Conservation (phyloP, 768 basidiomycete genomes). For the Coprinopsis cinerea region DNA sequence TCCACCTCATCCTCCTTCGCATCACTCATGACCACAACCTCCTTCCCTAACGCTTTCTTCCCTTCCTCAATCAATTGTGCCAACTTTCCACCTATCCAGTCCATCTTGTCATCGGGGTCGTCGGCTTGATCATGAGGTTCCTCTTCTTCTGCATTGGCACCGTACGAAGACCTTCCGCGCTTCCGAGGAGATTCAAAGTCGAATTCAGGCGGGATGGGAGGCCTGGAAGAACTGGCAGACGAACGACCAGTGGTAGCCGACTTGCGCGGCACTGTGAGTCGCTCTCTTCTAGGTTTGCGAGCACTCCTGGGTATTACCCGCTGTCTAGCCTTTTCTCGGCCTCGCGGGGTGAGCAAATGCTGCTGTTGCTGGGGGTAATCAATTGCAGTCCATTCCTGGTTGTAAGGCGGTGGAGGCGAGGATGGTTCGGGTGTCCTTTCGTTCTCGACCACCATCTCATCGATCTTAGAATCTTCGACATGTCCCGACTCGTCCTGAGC, state of each 20-base stretch:
- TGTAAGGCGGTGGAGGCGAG: slow-evolving; percentile 65
- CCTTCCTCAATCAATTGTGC: slow-evolving; percentile 71
- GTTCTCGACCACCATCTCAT: slow-evolving; percentile 3
- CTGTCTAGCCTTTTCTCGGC: not conserved
- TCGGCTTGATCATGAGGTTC: slow-evolving; percentile 17
- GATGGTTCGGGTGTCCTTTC: slow-evolving; percentile 17
- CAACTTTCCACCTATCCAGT: slow-evolving; percentile 75
- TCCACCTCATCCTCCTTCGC: slow-evolving; percentile 70
- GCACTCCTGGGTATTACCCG: slow-evolving; percentile 7
- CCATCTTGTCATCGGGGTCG: slow-evolving; percentile 56
- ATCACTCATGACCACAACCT: slow-evolving; percentile 76
- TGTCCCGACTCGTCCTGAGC: slow-evolving; percentile 16
- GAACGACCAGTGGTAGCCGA: slow-evolving; percentile 9
- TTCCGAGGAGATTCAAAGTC: slow-evolving; percentile 26
- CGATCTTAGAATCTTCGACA: not conserved
- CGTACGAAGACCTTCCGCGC: not conserved
- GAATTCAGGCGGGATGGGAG: slow-evolving; percentile 33
- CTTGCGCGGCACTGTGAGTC: slow-evolving; percentile 1
- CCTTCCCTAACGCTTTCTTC: slow-evolving; percentile 67
- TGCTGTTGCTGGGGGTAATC: slow-evolving; percentile 18
- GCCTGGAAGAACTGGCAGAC: slow-evolving; percentile 21
- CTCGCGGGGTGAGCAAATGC: not conserved
- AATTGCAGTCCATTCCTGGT: slow-evolving; percentile 46
- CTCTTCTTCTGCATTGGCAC: slow-evolving; percentile 17
- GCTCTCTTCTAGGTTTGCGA: not conserved